phyloP scores from a whole-genome alignment of 2,329 filamentous ascomycete genomes.

The Ustilaginoidea virens region DNA sequence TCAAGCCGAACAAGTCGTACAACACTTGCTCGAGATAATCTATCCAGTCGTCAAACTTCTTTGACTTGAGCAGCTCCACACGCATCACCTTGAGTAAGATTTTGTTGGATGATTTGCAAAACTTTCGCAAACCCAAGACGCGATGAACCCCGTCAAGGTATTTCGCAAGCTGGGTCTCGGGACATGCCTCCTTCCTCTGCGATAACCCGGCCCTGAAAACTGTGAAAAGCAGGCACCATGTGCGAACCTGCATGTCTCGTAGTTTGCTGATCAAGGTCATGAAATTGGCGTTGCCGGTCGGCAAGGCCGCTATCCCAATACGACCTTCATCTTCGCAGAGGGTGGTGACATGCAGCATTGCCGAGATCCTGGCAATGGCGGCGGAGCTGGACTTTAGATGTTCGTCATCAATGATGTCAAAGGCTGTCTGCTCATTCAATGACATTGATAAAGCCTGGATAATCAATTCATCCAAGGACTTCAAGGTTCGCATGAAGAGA shows the following conservation, averaged over 20 bases:
- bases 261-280: slow-evolving; percentile 47
- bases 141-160: slow-evolving; percentile 72
- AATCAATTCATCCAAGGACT: slow-evolving; percentile 63
- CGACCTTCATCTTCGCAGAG: slow-evolving; percentile 78
- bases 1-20: slow-evolving; percentile 69
- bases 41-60: slow-evolving; percentile 67
- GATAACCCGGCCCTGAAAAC: slow-evolving; percentile 67
- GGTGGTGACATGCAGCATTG: slow-evolving; percentile 63
- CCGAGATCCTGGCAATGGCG: slow-evolving; percentile 55
- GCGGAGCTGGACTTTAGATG: slow-evolving; percentile 61
- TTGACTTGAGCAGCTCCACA: slow-evolving; percentile 63
- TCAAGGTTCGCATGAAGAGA: slow-evolving; percentile 60
- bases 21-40: slow-evolving; percentile 75
- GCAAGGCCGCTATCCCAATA: slow-evolving; percentile 52
- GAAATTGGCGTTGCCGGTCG: slow-evolving; percentile 40
- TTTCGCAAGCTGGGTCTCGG: slow-evolving; percentile 60
- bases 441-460: slow-evolving; percentile 54
- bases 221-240: slow-evolving; percentile 78
- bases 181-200: slow-evolving; percentile 39
- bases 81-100: slow-evolving; percentile 83
- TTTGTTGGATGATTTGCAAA: slow-evolving; percentile 74
- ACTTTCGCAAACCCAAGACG: slow-evolving; percentile 67
- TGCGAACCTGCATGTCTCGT: slow-evolving; percentile 72
- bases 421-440: slow-evolving; percentile 50
- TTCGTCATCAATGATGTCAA: slow-evolving; percentile 71